Conservation (phyloP, 2,329 filamentous ascomycete genomes). For the Sclerotinia glacialis region DNA sequence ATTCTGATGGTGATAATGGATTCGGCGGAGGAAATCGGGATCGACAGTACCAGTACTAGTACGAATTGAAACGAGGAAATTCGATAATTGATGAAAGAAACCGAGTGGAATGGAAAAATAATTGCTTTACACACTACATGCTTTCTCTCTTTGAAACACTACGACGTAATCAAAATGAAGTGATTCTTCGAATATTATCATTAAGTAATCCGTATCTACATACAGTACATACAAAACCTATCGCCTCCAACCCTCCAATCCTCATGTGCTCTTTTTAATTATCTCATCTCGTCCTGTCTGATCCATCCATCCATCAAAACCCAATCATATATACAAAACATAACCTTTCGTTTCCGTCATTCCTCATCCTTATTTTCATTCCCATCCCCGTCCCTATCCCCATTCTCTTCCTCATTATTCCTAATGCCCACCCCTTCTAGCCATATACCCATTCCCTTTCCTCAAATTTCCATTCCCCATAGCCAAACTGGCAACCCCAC, state of each 20-base stretch:
- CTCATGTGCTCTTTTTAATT: background rate
- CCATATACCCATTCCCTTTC: conserved; percentile 21
- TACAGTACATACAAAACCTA: conserved; percentile 16
- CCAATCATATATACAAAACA: conserved; percentile 23
- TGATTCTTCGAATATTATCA: conserved; percentile 13
- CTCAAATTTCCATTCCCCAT: conserved; percentile 16
- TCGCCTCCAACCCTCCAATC: background rate
- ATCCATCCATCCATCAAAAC: background rate
- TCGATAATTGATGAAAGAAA: background rate
- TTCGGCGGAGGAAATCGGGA: background rate
- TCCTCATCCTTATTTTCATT: background rate
- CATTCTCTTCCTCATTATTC: background rate
- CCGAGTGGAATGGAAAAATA: background rate
- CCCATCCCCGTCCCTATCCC: background rate
- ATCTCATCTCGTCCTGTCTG: background rate
- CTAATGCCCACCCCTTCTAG: conserved; percentile 17
- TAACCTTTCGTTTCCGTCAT: background rate
- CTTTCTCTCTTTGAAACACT: background rate
- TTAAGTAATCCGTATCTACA: conserved; percentile 21
- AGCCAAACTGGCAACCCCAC: conserved; percentile 1
- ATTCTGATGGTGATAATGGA: background rate
- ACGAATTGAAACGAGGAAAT: background rate
- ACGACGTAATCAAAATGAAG: background rate
- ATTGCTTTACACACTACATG: background rate
- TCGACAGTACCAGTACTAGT: too few species aligned